phyloP scores from a whole-genome alignment of 176 grass and related monocot species.

The Chloris gayana region DNA sequence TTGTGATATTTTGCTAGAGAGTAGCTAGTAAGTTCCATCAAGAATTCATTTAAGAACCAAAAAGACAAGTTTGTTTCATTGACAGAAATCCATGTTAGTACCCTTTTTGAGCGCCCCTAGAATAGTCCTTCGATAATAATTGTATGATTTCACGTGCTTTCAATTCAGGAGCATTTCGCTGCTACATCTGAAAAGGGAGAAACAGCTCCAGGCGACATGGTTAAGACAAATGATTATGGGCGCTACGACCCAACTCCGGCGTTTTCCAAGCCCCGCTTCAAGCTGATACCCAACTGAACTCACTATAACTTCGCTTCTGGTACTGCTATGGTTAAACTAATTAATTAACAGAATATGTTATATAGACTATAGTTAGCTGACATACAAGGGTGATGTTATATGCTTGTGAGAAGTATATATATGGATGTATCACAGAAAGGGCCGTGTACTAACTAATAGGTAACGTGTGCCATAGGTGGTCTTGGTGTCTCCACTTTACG shows the following conservation, averaged over 20 bases:
- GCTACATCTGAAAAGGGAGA: slow-evolving; percentile 10
- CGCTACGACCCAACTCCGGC: slow-evolving; percentile 61
- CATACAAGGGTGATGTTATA: slow-evolving; percentile 11
- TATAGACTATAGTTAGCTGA: slow-evolving; percentile 8
- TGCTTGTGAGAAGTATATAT: neutral
- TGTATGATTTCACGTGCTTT: neutral
- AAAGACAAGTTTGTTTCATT: neutral
- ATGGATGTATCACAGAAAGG: neutral
- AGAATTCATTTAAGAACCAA: neutral
- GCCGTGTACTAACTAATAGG: neutral
- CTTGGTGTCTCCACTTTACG: neutral
- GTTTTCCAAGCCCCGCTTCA: slow-evolving; percentile 70
- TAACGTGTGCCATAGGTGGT: neutral
- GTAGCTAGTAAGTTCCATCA: neutral
- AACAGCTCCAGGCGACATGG: slow-evolving; percentile 32
- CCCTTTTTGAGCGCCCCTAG: neutral
- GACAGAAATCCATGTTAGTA: no score
- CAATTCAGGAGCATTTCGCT: slow-evolving; percentile 29
- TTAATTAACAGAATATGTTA: neutral
- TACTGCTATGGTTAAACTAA: neutral
- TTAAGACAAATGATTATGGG: slow-evolving; percentile 75
- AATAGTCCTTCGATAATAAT: neutral
- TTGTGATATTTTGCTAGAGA: neutral
- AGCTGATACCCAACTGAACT: slow-evolving; percentile 70
- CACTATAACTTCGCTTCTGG: neutral